phyloP scores from a whole-genome alignment of 805 yeast genomes.

The Maudiozyma saulgeensis region DNA sequence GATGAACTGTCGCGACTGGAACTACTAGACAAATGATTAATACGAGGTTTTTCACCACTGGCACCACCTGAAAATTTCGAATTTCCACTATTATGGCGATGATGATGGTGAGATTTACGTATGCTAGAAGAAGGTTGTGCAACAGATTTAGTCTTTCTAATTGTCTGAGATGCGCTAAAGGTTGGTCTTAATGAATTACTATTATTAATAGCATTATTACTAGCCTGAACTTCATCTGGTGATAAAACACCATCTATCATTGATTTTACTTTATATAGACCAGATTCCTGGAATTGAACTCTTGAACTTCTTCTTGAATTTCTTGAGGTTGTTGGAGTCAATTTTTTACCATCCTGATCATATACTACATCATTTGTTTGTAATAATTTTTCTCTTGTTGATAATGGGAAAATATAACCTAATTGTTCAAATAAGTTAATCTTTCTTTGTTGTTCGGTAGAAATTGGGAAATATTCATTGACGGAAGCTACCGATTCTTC shows the following conservation, averaged over 20 bases:
- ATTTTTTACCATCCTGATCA: slow-evolving; percentile 9
- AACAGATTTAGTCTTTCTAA: slow-evolving; percentile 20
- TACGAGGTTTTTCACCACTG: not conserved
- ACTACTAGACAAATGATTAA: not conserved
- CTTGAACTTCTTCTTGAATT: slow-evolving; percentile 23
- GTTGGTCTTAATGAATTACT: not conserved
- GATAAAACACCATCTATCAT: slow-evolving; percentile 14
- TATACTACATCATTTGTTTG: slow-evolving; percentile 4
- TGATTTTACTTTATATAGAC: slow-evolving; percentile 27
- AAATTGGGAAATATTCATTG: slow-evolving; percentile 22
- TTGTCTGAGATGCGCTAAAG: not conserved
- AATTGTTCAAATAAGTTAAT: slow-evolving; percentile 20
- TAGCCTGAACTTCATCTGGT: not conserved
- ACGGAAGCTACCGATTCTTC: slow-evolving; percentile 18
- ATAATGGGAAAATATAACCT: slow-evolving; percentile 25
- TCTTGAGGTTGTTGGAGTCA: slow-evolving; percentile 9
- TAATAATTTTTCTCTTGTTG: slow-evolving; percentile 12
- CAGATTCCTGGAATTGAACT: slow-evolving; percentile 16
- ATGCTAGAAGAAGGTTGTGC: slow-evolving; percentile 3
- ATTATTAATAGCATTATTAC: not conserved
- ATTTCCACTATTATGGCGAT: not conserved
- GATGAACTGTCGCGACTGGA: not conserved
- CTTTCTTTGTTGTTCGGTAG: slow-evolving; percentile 17
- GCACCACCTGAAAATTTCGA: not conserved
- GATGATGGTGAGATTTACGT: slow-evolving; percentile 4